phyloP scores from a whole-genome alignment of 2,329 filamentous ascomycete species.

The Camillea tinctor region DNA sequence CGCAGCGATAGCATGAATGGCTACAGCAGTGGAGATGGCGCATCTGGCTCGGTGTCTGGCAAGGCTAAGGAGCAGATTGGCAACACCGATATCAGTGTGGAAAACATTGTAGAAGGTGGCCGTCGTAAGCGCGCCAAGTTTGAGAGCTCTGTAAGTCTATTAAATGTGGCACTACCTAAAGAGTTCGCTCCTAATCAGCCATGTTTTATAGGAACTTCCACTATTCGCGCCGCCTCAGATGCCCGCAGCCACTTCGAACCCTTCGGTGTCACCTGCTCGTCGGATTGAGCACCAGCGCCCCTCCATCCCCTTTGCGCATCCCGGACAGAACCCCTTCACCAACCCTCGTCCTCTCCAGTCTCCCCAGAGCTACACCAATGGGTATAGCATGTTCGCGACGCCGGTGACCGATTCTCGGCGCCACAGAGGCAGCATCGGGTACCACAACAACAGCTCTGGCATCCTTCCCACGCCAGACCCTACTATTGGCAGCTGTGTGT shows the following conservation, averaged over 20 bases:
- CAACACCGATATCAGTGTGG: conserved; percentile 94
- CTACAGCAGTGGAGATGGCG: conserved; percentile 86
- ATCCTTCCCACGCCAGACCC: conserved; percentile 91
- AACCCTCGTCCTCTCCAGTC: conserved; percentile 78
- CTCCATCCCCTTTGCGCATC: conserved; percentile 71
- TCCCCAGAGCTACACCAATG: conserved; percentile 70
- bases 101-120: conserved; percentile 97
- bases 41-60: conserved; percentile 72
- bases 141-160: conserved; percentile 86
- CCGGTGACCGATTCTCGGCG: conserved; percentile 62
- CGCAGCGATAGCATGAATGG: conserved; percentile 66
- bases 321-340: conserved; percentile 75
- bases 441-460: conserved; percentile 49
- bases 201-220: conserved; percentile 73
- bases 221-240: conserved; percentile 93
- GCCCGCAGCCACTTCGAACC: conserved; percentile 90
- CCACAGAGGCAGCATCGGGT: conserved; percentile 62
- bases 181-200: conserved; percentile 32
- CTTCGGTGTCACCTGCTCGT: conserved; percentile 91
- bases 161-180: background rate
- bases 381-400: conserved; percentile 61
- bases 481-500: conserved; percentile 96
- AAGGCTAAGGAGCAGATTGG: conserved; percentile 83
- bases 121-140: conserved; percentile 92
- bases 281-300: conserved; percentile 71